Base-by-base conservation (phyloP, 2,329 filamentous ascomycete genomes). In the Botryotinia narcissicola region DNA sequence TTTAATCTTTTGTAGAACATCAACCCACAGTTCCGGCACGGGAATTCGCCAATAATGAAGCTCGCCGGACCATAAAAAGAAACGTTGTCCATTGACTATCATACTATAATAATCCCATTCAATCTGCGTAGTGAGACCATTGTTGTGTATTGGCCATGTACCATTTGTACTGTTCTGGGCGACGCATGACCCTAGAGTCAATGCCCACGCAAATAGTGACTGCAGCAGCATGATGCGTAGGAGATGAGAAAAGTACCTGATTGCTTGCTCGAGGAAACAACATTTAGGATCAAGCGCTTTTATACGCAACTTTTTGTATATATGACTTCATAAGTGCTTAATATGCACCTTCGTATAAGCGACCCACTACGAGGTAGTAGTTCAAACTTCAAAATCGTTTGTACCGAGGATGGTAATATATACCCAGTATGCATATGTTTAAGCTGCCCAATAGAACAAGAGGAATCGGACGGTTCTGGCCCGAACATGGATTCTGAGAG, bases 1-100 rank as follows among this genome's bases (percentile, higher is more conserved):
- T 81, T 92, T 94, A 80, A 95, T 90, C 82, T 97, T 96, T 78
- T 96, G 91, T 76, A 96, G 91, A 2, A 95, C 80, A 76, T 95
- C 93, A 14, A 92, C 84, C 84, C 91, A 90, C 4, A 92, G 82
- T 35, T 84, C 83, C 4, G 88, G 86, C 2, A 91, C 89, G 0
- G 89, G 89, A 4, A 90, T 82, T 78, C 87, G 74, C 82, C 83
- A 86, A 78, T 87, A 88, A 75, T 88, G 86, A 35, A 88, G 84
- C 77, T 79, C 71, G 12, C 71, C 71, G 2, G 71, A 42, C 71
- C 71, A 73, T 32, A 73, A 37, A 14, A 69, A 73, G 32, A 73
- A 48, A 16, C 71, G 63, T n/a, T 73, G 51, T 22, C 71, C 71
- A 61, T 73, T 61, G 25, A 73, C 32, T 12, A 51, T 69, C 40